Evolutionary conservation across 331 rosid genomes (phyloP).

Genomic region (Acacia concinna): DNA sequence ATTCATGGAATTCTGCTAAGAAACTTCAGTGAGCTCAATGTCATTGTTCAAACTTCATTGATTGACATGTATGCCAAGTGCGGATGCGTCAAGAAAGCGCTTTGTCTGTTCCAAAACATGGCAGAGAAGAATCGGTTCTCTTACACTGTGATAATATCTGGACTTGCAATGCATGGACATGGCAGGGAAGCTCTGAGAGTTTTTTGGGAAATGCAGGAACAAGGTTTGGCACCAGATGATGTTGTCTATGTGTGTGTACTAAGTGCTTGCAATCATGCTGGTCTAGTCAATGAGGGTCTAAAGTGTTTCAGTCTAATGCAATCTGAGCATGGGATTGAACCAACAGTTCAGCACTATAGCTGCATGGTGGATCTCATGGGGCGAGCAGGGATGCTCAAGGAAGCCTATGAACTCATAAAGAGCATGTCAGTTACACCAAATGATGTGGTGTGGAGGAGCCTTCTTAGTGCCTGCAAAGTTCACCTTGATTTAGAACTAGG

Average conservation of each 20-base stretch:
- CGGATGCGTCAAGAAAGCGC: conserved; percentile 68
- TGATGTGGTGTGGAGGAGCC: conserved; percentile 76
- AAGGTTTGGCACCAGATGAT: conserved; percentile 69
- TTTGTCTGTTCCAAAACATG: conserved; percentile 56
- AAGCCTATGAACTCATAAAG: conserved; percentile 62
- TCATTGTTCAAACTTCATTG: conserved; percentile 51
- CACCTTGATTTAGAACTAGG: conserved; percentile 65
- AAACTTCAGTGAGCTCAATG: conserved; percentile 48
- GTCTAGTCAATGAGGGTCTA: conserved; percentile 71
- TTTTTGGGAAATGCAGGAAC: conserved; percentile 60
- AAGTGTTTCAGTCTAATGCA: conserved; percentile 56
- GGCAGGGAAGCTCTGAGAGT: conserved; percentile 71
- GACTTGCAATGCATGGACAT: conserved; percentile 77
- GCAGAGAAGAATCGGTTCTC: conserved; percentile 59
- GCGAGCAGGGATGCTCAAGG: conserved; percentile 63
- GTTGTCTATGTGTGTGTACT: conserved; percentile 62
- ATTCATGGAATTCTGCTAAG: conserved; percentile 68
- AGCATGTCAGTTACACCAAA: conserved; percentile 65
- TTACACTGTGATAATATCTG: conserved; percentile 74
- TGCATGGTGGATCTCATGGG: conserved; percentile 86
- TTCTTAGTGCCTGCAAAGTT: conserved; percentile 74
- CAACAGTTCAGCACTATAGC: conserved; percentile 74
- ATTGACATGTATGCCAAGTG: conserved; percentile 84
- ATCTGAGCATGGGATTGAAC: conserved; percentile 57
- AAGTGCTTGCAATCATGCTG: conserved; percentile 77